A percentile compares a stretch with the other conserved stretches of the same genome.
These are phyloP conservation scores for Phycomyces blakesleeanus DNA, from an alignment of 192 early-diverging fungal species.

Conservation along the genomic window DNA sequence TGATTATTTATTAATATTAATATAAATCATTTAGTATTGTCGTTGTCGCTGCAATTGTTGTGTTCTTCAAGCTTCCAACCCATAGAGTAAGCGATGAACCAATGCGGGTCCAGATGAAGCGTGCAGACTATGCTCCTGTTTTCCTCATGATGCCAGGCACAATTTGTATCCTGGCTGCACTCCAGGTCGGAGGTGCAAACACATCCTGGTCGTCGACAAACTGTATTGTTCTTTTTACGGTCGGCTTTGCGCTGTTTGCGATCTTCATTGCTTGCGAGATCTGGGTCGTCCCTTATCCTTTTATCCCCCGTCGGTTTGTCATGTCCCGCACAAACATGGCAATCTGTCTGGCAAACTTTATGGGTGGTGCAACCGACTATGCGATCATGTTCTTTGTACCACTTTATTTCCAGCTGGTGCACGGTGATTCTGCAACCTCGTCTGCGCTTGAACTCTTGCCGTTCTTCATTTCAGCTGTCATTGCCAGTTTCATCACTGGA, in stretches of 20 bases:
- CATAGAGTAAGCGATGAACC: conserved; percentile 40
- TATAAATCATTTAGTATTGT: conserved; percentile 38
- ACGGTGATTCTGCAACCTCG: conserved; percentile 59
- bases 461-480: conserved; percentile 62
- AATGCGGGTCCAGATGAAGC: conserved; percentile 52
- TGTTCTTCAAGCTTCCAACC: conserved; percentile 52
- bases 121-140: conserved; percentile 48
- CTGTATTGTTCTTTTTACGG: conserved; percentile 49
- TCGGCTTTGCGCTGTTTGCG: conserved; percentile 44
- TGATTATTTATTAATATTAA: neutral
- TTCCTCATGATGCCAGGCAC: conserved; percentile 45
- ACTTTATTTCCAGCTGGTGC: conserved; percentile 73
- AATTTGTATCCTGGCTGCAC: conserved; percentile 59
- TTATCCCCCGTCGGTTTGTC: conserved; percentile 66
- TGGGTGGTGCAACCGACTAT: conserved; percentile 21
- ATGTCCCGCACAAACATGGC: conserved; percentile 40
- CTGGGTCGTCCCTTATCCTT: conserved; percentile 54
- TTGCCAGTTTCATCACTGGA: conserved; percentile 62
- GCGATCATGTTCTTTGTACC: conserved; percentile 65
- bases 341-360: conserved; percentile 39
- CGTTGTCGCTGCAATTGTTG: conserved; percentile 38
- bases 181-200: conserved; percentile 71
- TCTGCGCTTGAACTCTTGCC: conserved; percentile 75
- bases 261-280: conserved; percentile 63
- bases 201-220: conserved; percentile 63